Base-by-base conservation (phyloP, 2,329 filamentous ascomycete species). In the Teratosphaeria viscida region DNA sequence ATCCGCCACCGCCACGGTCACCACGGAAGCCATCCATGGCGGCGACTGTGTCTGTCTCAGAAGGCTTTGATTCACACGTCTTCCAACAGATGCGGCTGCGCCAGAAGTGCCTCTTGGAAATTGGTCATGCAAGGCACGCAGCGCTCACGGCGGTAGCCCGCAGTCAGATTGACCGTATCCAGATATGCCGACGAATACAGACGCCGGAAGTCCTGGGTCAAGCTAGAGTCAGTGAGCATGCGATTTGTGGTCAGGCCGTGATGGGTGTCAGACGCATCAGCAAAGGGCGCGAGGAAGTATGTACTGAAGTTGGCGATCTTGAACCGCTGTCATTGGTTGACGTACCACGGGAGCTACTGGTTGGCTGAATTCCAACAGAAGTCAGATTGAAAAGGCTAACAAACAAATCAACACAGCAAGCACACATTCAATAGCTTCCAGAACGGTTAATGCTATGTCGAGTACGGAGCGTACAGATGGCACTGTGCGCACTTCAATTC, bases 21-120 rank as follows among this genome's bases (percentile, higher is more conserved):
- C 53, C 60, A 56, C 57, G 60, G 26, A 39, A 59, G 52, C 53
- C 58, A 23, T 58, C 58, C 58, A 59, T 59, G 47, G 54, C 54
- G 39, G 54, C 54, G 47, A 52, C 23, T 14, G 32, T n/a, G 16
- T 6, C 16, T 23, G 5, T 8, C 4, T 5, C n/a, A 19, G 16
- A 19, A 4, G 16, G 16, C 8, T 3, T 7, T n/a, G 8, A 5
- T 23, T 49, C 16, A 10, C n/a, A 10, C 16, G 43, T 19, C 43
- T 23, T 49, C n/a, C n/a, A 49, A n/a, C 16, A 23, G n/a, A 19
- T 49, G 8, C 43, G 19, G 5, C 2, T 19, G 43, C 43, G n/a
- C 37, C 5, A 14, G 16, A 43, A 16, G 37, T n/a, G 37, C 5
- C 11, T 1, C 1, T 49, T 4, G 16, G 2, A 49, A 49, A 19